Conservation (phyloP, 1,284 basidiomycete species). For the Lignosus rhinocerotis region DNA sequence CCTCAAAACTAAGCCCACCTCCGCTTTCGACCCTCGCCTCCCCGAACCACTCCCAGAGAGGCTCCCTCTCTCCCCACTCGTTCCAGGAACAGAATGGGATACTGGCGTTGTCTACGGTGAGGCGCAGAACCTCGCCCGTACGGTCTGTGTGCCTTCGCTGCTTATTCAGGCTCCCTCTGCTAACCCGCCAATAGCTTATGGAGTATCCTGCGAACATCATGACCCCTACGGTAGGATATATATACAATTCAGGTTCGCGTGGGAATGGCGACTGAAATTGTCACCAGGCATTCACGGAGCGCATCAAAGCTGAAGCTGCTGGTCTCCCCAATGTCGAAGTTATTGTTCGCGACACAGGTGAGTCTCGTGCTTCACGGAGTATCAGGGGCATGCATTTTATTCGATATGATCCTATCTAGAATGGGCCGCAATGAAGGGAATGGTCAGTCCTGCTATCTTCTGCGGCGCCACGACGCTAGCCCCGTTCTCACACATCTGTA, state of each 20-base stretch:
- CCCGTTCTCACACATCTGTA: background rate
- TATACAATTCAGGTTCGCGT: background rate
- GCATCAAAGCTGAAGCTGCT: constrained; percentile 67
- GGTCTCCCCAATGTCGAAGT: constrained; percentile 72
- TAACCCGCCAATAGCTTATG: background rate
- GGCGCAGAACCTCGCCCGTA: constrained; percentile 85
- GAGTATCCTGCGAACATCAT: background rate
- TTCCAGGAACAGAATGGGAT: constrained; percentile 62
- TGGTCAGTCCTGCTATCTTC: constrained; percentile 47
- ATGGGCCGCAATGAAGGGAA: constrained; percentile 82
- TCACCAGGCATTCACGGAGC: constrained; percentile 65
- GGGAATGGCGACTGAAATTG: constrained; percentile 16
- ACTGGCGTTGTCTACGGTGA: constrained; percentile 71
- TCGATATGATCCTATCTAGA: constrained; percentile 36
- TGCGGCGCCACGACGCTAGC: background rate
- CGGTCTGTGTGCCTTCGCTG: constrained; percentile 37
- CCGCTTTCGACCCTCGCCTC: constrained; percentile 56
- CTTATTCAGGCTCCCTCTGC: background rate
- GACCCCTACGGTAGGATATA: constrained; percentile 62
- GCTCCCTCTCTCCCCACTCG: constrained; percentile 46
- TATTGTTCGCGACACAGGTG: constrained; percentile 75
- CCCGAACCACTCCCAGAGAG: constrained; percentile 49
- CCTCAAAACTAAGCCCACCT: constrained; percentile 70
- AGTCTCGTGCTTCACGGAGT: constrained; percentile 10
- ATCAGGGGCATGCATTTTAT: background rate